Percentiles rank a stretch among this genome's conserved stretches.
Evolutionary conservation across 805 yeast genomes (phyloP).

Genomic region (Cyberlindnera amylophila): DNA sequence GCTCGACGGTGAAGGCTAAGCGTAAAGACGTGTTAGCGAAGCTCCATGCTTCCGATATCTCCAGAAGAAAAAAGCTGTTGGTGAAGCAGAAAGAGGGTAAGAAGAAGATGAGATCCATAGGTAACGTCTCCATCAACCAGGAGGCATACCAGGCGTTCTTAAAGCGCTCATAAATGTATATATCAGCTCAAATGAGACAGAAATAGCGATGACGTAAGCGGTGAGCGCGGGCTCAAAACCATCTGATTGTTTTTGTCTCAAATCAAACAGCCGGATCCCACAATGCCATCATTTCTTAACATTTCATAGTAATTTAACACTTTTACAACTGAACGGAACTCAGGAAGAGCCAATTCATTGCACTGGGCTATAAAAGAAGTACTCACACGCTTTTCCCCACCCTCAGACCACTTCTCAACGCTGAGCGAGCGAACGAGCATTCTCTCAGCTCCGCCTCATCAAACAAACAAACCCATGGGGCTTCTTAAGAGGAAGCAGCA

Average conservation of each 20-base stretch:
- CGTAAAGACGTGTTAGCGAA: slow-evolving; percentile 93
- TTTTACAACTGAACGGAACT: no score
- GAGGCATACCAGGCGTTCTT: slow-evolving; percentile 90
- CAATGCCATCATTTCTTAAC: no score
- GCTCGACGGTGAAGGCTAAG: slow-evolving; percentile 91
- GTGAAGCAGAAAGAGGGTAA: slow-evolving; percentile 93
- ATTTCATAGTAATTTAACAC: no score
- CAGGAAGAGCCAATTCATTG: no score
- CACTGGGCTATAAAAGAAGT: no score
- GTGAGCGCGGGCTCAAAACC: neutral
- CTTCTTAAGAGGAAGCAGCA: slow-evolving; percentile 20
- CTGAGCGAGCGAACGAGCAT: no score
- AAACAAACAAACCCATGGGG: slow-evolving; percentile 17
- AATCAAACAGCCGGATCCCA: no score
- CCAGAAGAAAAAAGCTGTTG: slow-evolving; percentile 83
- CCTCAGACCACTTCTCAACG: no score
- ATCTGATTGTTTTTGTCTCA: no score
- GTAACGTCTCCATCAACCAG: slow-evolving; percentile 71
- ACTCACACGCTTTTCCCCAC: no score
- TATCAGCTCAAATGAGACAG: no score
- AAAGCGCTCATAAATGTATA: slow-evolving; percentile 27
- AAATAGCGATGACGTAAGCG: no score
- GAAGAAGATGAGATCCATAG: slow-evolving; percentile 73
- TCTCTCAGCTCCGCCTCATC: neutral
- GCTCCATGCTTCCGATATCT: slow-evolving; percentile 88